These are phyloP conservation scores for Inonotus obliquus DNA, from an alignment of 1,284 basidiomycete species.

Conservation along the genomic window DNA sequence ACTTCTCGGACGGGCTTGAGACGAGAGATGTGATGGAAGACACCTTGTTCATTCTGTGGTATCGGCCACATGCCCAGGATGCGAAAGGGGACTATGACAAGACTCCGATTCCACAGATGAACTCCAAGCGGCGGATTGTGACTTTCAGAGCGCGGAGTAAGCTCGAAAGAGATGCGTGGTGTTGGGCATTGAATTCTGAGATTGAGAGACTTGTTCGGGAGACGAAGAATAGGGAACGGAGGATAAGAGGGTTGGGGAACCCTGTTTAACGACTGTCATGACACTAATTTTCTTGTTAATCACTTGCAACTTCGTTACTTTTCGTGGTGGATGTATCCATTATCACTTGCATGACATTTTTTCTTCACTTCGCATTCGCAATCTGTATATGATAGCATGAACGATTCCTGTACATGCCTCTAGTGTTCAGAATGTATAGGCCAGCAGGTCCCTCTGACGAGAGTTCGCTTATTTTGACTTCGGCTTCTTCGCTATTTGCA, in stretches of 20 bases:
- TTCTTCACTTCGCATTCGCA: too few relatives aligned
- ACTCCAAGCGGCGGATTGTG: constrained; percentile 55
- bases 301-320: background rate
- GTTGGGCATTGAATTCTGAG: constrained; percentile 79
- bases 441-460: constrained; percentile 35
- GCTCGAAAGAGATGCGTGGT: constrained; percentile 84
- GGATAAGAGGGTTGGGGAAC: constrained; percentile 50
- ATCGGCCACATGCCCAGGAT: constrained; percentile 34
- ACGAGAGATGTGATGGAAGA: constrained; percentile 74
- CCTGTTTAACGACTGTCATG: background rate
- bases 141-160: constrained; percentile 74
- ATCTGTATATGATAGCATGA: background rate
- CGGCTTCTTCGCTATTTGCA: constrained; percentile 75
- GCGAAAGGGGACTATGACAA: constrained; percentile 20
- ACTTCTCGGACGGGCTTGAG: constrained; percentile 77
- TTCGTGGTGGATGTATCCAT: background rate
- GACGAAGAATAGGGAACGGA: constrained; percentile 53
- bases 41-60: constrained; percentile 69
- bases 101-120: constrained; percentile 45
- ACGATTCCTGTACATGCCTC: background rate
- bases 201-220: constrained; percentile 69
- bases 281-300: background rate
- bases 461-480: constrained; percentile 49
- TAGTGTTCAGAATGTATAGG: background rate
- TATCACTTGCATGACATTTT: background rate